Percentiles rank a stretch among this genome's conserved stretches.
Conservation (phyloP, 2,329 filamentous ascomycete genomes). For the Catunica adiposa region DNA sequence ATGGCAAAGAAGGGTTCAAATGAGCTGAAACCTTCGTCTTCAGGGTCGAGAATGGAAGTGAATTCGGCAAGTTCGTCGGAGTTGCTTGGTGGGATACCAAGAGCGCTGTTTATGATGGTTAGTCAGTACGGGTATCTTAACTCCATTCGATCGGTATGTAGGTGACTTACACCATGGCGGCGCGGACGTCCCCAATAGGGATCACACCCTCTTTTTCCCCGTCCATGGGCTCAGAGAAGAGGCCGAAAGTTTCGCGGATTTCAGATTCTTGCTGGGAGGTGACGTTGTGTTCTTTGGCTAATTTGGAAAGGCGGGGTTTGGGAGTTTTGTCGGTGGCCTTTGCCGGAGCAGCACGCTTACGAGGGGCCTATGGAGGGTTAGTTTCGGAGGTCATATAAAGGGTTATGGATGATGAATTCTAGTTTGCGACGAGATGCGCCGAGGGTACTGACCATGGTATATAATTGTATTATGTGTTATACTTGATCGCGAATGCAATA, state of each 20-base stretch:
- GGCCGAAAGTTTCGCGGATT: conserved; percentile 74
- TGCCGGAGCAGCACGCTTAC: conserved; percentile 32
- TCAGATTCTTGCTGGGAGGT: conserved; percentile 70
- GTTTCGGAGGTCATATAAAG: background rate
- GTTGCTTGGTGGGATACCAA: conserved; percentile 53
- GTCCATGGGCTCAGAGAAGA: conserved; percentile 58
- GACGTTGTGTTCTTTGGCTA: conserved; percentile 83
- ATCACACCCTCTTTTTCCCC: conserved; percentile 60
- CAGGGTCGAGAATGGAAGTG: conserved; percentile 66
- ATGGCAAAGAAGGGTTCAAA: conserved; percentile 77
- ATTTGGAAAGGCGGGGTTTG: conserved; percentile 55
- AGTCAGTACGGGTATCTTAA: too few relatives aligned
- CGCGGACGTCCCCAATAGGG: conserved; percentile 48
- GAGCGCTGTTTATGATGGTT: conserved; percentile 41
- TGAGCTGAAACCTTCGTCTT: conserved; percentile 56
- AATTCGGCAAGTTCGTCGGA: conserved; percentile 59
- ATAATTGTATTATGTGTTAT: background rate
- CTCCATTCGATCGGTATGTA: too few relatives aligned
- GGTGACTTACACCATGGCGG: conserved; percentile 50
- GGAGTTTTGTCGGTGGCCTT: conserved; percentile 20
- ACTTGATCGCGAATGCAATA: background rate
- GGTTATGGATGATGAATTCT: background rate
- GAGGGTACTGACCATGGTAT: background rate
- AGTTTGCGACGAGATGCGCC: background rate
- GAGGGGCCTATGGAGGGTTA: conserved; percentile 24